phyloP scores from a whole-genome alignment of 2,329 filamentous ascomycete species.

The Ramularia collo-cygni region DNA sequence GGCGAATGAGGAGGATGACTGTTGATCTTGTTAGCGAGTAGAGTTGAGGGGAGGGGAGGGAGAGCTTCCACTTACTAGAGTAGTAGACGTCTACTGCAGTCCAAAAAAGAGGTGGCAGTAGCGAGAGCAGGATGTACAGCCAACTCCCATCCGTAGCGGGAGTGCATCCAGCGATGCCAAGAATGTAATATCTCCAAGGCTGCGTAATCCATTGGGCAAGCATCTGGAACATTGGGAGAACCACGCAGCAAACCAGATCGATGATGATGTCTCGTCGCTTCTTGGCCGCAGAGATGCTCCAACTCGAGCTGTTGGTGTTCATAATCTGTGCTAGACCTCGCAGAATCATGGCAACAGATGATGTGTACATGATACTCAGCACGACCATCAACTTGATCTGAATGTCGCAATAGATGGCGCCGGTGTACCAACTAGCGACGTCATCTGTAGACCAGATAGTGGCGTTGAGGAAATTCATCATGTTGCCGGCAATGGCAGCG shows the following conservation, averaged over 20 bases:
- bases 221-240: conserved; percentile 50
- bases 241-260: conserved; percentile 51
- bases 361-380: conserved; percentile 46
- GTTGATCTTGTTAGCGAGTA: conserved; percentile 6
- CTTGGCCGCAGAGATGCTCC: conserved; percentile 45
- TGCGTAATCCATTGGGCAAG: conserved; percentile 55
- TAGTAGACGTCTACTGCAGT: conserved; percentile 49
- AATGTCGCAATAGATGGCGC: conserved; percentile 57
- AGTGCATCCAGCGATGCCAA: conserved; percentile 53
- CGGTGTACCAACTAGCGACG: conserved; percentile 49
- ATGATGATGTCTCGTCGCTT: conserved; percentile 42
- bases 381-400: conserved; percentile 53
- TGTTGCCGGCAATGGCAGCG: conserved; percentile 51
- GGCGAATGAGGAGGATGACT: conserved; percentile 56
- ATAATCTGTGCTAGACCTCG: conserved; percentile 54
- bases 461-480: conserved; percentile 54
- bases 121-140: conserved; percentile 48
- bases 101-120: conserved; percentile 51
- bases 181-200: conserved; percentile 51
- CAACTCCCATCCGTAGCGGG: conserved; percentile 50
- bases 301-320: conserved; percentile 49
- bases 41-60: not conserved
- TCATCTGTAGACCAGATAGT: conserved; percentile 59
- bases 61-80: conserved; percentile 42
- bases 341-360: conserved; percentile 52